Percentiles rank a stretch among this genome's conserved stretches.
Conservation (phyloP, 2,329 filamentous ascomycete species). For the Aureobasidium sp. region DNA sequence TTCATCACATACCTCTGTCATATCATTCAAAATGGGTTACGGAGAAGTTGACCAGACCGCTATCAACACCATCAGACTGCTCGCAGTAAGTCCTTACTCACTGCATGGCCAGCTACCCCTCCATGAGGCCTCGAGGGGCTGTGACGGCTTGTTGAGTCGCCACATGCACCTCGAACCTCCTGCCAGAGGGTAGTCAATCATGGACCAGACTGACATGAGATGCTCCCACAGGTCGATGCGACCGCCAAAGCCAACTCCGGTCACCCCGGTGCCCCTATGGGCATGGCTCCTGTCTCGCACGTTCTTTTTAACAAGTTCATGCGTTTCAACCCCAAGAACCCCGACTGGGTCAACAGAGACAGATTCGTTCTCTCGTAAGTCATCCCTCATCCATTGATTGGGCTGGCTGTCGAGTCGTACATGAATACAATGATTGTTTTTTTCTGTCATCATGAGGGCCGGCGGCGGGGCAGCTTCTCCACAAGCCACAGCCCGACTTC, state of each 20-base stretch:
- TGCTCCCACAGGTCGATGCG: constrained; percentile 73
- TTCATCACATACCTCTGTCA: constrained; percentile 9
- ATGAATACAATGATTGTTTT: background rate
- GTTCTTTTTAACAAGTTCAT: constrained; percentile 98
- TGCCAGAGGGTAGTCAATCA: background rate
- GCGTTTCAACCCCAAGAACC: constrained; percentile 99
- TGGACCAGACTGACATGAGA: constrained; percentile 1
- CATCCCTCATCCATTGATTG: background rate
- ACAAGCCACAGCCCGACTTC: background rate
- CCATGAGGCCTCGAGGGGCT: constrained; percentile 18
- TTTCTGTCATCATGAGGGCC: background rate
- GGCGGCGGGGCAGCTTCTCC: background rate
- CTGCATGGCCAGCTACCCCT: constrained; percentile 17
- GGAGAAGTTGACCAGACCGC: constrained; percentile 78
- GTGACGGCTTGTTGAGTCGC: constrained; percentile 5
- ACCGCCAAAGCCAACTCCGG: constrained; percentile 93
- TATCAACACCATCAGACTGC: constrained; percentile 95
- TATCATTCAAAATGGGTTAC: constrained; percentile 63
- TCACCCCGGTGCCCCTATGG: constrained; percentile 98
- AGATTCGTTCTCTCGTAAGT: constrained; percentile 98
- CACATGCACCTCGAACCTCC: background rate
- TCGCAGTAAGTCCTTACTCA: constrained; percentile 64
- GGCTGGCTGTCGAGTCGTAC: background rate
- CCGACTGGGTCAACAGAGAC: constrained; percentile 92
- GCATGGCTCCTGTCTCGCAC: constrained; percentile 89